A percentile compares a stretch with the other conserved stretches of the same genome.
These are phyloP conservation scores for Fusarium sp. DNA, from an alignment of 2,329 filamentous ascomycete genomes.

Conservation along the genomic window DNA sequence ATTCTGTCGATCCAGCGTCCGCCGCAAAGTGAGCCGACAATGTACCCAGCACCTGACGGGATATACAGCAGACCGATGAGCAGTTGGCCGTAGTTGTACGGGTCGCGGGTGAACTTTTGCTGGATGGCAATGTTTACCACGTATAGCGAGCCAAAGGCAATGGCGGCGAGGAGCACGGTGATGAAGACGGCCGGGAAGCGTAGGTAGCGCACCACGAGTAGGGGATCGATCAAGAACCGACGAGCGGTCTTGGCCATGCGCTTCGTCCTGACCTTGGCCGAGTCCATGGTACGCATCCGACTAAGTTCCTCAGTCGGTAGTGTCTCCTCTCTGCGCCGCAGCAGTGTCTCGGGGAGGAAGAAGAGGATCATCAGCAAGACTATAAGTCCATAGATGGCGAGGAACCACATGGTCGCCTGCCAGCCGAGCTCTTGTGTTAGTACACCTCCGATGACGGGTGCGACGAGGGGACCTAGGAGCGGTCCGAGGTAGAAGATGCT, in stretches of 20 bases:
- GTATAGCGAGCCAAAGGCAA: slow-evolving; percentile 82
- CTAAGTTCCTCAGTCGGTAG: slow-evolving; percentile 35
- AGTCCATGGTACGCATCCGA: slow-evolving; percentile 72
- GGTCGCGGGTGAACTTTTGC: slow-evolving; percentile 72
- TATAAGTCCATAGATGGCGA: slow-evolving; percentile 75
- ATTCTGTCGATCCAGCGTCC: slow-evolving; percentile 84
- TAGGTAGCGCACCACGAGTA: slow-evolving; percentile 77
- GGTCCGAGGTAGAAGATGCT: slow-evolving; percentile 85
- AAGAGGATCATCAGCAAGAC: slow-evolving; percentile 69
- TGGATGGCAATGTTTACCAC: slow-evolving; percentile 83
- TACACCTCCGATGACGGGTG: slow-evolving; percentile 81
- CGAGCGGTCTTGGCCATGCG: slow-evolving; percentile 66
- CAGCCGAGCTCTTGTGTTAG: slow-evolving; percentile 78
- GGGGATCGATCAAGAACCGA: slow-evolving; percentile 76
- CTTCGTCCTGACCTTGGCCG: slow-evolving; percentile 68
- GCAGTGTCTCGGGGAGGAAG: slow-evolving; percentile 74
- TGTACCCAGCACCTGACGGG: slow-evolving; percentile 80
- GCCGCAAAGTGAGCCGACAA: slow-evolving; percentile 75
- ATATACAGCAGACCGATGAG: slow-evolving; percentile 82
- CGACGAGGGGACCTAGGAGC: slow-evolving; percentile 78
- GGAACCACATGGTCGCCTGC: slow-evolving; percentile 83
- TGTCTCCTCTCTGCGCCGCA: slow-evolving; percentile 45
- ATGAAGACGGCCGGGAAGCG: slow-evolving; percentile 79
- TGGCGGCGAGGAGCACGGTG: slow-evolving; percentile 78
- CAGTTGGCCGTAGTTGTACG: slow-evolving; percentile 77